Evolutionary conservation across 768 basidiomycete species (phyloP), one percentile per base, ranked within the genome.

Genomic region (Nevesoporus exiguus): DNA sequence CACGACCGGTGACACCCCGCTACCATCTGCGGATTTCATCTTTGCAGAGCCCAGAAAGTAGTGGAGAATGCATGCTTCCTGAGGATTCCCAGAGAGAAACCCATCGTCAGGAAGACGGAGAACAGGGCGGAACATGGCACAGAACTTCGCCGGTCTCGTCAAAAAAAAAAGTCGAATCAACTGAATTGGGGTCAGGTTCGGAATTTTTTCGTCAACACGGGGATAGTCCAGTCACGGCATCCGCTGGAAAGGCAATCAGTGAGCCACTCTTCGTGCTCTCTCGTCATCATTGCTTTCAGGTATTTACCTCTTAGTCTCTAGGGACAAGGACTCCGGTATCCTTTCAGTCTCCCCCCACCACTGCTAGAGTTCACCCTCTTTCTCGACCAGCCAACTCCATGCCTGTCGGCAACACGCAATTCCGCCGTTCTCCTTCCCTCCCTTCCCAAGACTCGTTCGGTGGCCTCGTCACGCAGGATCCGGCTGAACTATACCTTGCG

Each of bases 371-470:
- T 42, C 55, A 31, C 37, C 64, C 50, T 52, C 59, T 56, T 39
- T 57, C 52, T 49, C 56, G 55, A 30, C 53, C 60, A 25, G 51
- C 63, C 50, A 55, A 52, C n/a, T 61, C 66, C 27, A 61, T 69
- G 53, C 67, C 58, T 14, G 51, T 59, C 49, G 59, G 56, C 14
- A 62, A 61, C 19, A 59, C 56, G 24, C 58, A 54, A n/a, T 60
- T 53, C 46, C 63, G 45, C 43, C 67, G 75, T 24, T 75, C 74
- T n/a, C 70, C 69, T 21, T 74, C 75, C 7, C 62, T 61, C 34
- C 65, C 67, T 9, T 84, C 84, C 4, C 77, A 81, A 64, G 85
- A 87, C 65, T 88, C 86, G 2, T 86, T 88, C 55, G 83, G 76
- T 37, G 80, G 76, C 31, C 73, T 74, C 33, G 56, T 76, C n/a